Conservation (phyloP, 371 early-diverging fungal genomes). For the Chytridiales sp. region DNA sequence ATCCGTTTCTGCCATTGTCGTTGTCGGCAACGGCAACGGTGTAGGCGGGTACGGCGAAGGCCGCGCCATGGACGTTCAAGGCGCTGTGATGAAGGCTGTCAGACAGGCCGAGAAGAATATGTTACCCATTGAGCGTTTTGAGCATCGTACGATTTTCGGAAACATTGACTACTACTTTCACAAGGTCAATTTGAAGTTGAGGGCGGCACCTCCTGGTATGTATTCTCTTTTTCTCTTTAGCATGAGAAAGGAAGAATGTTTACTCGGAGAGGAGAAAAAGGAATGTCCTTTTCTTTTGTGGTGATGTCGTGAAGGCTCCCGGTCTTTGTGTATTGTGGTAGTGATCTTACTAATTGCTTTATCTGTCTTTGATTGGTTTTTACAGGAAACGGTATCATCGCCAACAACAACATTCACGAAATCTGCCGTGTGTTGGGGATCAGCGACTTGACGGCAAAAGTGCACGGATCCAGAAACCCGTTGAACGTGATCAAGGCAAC, state of each 20-base stretch:
- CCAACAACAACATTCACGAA: constrained; percentile 92
- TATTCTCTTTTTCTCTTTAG: not conserved
- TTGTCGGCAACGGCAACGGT: constrained; percentile 91
- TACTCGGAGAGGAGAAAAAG: no score
- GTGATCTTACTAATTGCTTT: not conserved
- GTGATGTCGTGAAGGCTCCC: no score
- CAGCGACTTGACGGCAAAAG: constrained; percentile 88
- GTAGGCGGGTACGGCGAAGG: constrained; percentile 95
- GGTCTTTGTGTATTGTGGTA: not conserved
- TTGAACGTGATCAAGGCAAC: constrained; percentile 98
- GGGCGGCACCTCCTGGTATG: constrained; percentile 88
- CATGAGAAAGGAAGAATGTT: no score
- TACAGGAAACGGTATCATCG: constrained; percentile 90
- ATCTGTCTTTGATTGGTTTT: not conserved
- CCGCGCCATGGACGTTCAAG: constrained; percentile 74
- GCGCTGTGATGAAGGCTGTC: constrained; percentile 89
- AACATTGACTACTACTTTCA: constrained; percentile 89
- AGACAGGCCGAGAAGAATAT: constrained; percentile 84
- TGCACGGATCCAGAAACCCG: constrained; percentile 88
- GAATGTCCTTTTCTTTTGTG: no score
- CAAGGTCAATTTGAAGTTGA: constrained; percentile 76
- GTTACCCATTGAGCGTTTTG: constrained; percentile 82
- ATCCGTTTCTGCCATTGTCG: constrained; percentile 84
- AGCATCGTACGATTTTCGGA: constrained; percentile 90
- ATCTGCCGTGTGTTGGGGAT: constrained; percentile 93